Percentiles rank a stretch among this genome's conserved stretches.
phyloP scores from a whole-genome alignment of 768 basidiomycete genomes.

The Pleurotus ostreatus region DNA sequence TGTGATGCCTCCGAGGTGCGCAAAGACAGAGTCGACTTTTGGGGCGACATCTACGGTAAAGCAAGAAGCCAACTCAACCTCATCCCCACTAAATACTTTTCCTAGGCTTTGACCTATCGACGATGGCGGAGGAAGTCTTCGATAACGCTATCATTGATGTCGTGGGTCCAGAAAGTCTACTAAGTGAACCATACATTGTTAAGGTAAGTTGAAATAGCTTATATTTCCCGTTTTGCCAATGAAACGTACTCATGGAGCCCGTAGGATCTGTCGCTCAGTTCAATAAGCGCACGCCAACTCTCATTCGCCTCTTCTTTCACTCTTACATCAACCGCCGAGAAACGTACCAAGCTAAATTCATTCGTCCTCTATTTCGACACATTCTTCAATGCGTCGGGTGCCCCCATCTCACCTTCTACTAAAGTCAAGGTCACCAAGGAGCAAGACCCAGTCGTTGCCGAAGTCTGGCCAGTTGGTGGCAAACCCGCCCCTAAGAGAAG shows the following conservation, averaged over 20 bases:
- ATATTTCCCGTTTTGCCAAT: background rate
- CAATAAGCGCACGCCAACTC: slow-evolving; percentile 64
- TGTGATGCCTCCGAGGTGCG: slow-evolving; percentile 73
- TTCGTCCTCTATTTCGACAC: slow-evolving; percentile 94
- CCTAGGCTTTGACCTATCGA: slow-evolving; percentile 82
- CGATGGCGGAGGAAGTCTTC: slow-evolving; percentile 73
- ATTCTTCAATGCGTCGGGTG: slow-evolving; percentile 70
- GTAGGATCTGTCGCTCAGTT: slow-evolving; percentile 74
- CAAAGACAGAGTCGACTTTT: slow-evolving; percentile 84
- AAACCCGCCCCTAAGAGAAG: slow-evolving; percentile 57
- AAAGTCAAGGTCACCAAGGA: slow-evolving; percentile 55
- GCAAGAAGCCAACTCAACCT: too few species aligned
- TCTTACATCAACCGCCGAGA: slow-evolving; percentile 59
- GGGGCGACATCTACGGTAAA: slow-evolving; percentile 87
- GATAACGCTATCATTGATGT: slow-evolving; percentile 85
- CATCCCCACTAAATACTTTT: background rate
- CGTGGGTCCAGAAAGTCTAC: slow-evolving; percentile 57
- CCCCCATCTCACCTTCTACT: slow-evolving; percentile 46
- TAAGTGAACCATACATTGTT: slow-evolving; percentile 59
- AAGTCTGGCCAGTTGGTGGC: slow-evolving; percentile 77
- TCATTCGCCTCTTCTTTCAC: slow-evolving; percentile 78
- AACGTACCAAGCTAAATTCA: slow-evolving; percentile 64
- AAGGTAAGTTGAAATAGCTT: slow-evolving; percentile 46
- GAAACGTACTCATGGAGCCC: background rate
- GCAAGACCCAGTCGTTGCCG: slow-evolving; percentile 61